Evolutionary conservation across 805 yeast genomes (phyloP).

Genomic region (Schizosaccharomyces octosporus): DNA sequence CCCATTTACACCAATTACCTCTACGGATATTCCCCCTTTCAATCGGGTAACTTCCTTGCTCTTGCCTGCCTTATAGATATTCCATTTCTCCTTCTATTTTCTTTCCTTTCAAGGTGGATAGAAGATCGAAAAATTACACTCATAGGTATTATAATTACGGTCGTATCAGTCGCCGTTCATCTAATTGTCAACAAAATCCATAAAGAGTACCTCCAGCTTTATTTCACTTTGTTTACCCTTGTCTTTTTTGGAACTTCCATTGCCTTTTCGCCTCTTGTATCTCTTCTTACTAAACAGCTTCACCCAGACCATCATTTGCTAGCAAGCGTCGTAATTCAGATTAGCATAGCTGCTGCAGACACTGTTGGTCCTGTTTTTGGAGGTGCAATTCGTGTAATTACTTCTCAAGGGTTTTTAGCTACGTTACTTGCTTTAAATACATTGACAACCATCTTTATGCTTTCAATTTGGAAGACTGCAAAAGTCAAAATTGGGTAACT

Average conservation of each 20-base stretch:
- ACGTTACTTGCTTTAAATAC: not conserved
- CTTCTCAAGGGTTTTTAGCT: not conserved
- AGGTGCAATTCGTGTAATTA: not conserved
- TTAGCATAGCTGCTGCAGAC: not conserved
- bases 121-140: not conserved
- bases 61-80: not conserved
- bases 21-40: not conserved
- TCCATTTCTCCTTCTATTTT: not conserved
- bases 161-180: not conserved
- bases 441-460: not conserved
- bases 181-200: not conserved
- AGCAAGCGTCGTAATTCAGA: not conserved
- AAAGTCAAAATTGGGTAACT: not conserved
- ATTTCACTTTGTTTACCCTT: not conserved
- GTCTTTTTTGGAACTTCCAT: not conserved
- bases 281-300: not conserved
- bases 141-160: not conserved
- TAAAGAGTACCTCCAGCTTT: not conserved
- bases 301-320: not conserved
- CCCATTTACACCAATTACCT: not conserved
- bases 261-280: not conserved
- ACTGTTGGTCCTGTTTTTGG: not conserved
- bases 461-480: not conserved
- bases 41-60: not conserved
- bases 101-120: not conserved